Evolutionary conservation across 164 flowering plant species (phyloP), one percentile per base, ranked within the genome.

Genomic region (Vitis cinerea): DNA sequence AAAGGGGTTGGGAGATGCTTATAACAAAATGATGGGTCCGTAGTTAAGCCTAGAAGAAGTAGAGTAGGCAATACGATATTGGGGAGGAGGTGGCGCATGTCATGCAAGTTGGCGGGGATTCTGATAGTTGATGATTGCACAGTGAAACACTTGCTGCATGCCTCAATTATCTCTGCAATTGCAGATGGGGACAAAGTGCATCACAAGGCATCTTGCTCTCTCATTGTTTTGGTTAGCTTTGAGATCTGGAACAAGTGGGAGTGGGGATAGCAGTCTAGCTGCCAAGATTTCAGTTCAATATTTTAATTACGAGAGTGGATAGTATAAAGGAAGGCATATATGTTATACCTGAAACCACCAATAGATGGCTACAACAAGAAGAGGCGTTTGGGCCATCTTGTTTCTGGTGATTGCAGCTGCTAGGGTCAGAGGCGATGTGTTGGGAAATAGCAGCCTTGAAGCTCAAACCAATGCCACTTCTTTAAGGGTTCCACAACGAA

Each of bases 301-400:
- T 37, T 37, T 37, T 37, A 4, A 37, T 3, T 37, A 37, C 44
- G 44, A 37, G 44, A 3, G 44, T 37, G 44, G 44, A 37, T 37
- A 37, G 44, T 37, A 37, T 37, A 37, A 37, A 37, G 44, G 44
- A 37, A 37, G 44, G 0, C 44, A 37, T 6, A 37, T 37, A 37
- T 37, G 44, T 37, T 37, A 6, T 37, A 3, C 44, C 44, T 37
- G 44, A 37, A 37, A 37, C 44, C 15, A 30, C 15, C 47, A 61
- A 59, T 23, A 47, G 17, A 72, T 75, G 78, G 67, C 50, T 68
- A 64, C 68, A 4, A 0, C 12, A 11, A 49, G 16, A 49, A 71
- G 53, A 73, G 13, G 48, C 27, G 66, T 72, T n/a, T 72, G 71
- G 69, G 55, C 70, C 61, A n/a, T 67, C 51, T 54, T 75, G 19